phyloP scores from a whole-genome alignment of 2,329 filamentous ascomycete genomes.

The Calonectria leucothoes region DNA sequence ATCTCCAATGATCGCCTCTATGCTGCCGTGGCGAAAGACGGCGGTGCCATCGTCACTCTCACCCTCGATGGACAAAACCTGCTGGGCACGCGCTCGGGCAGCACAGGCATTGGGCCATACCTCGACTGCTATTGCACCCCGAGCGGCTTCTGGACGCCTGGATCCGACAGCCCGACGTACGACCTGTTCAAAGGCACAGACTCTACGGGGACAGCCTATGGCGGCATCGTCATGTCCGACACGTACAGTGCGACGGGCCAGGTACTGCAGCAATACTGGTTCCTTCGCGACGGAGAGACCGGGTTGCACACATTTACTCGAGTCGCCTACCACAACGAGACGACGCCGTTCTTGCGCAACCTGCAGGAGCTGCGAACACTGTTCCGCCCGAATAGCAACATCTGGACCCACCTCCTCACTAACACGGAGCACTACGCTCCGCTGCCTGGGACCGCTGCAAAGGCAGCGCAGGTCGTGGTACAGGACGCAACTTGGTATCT shows the following conservation, averaged over 20 bases:
- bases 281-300: constrained; percentile 71
- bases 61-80: constrained; percentile 58
- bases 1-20: constrained; percentile 53
- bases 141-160: constrained; percentile 69
- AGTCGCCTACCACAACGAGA: constrained; percentile 69
- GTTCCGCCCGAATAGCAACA: constrained; percentile 67
- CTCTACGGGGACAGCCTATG: constrained; percentile 63
- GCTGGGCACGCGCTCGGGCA: constrained; percentile 54
- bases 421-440: constrained; percentile 67
- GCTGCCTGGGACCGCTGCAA: constrained; percentile 47
- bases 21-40: constrained; percentile 50
- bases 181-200: constrained; percentile 59
- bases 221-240: constrained; percentile 69
- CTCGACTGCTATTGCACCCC: constrained; percentile 74
- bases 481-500: constrained; percentile 75
- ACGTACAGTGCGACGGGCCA: constrained; percentile 69
- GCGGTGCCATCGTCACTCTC: constrained; percentile 51
- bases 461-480: constrained; percentile 59
- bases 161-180: constrained; percentile 57
- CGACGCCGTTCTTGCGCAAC: constrained; percentile 66
- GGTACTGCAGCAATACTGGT: constrained; percentile 73
- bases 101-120: constrained; percentile 65
- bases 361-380: constrained; percentile 71
- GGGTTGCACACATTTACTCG: constrained; percentile 71
- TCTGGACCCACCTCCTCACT: constrained; percentile 73